phyloP scores from a whole-genome alignment of 441 rosid species.

The Hura crepitans region DNA sequence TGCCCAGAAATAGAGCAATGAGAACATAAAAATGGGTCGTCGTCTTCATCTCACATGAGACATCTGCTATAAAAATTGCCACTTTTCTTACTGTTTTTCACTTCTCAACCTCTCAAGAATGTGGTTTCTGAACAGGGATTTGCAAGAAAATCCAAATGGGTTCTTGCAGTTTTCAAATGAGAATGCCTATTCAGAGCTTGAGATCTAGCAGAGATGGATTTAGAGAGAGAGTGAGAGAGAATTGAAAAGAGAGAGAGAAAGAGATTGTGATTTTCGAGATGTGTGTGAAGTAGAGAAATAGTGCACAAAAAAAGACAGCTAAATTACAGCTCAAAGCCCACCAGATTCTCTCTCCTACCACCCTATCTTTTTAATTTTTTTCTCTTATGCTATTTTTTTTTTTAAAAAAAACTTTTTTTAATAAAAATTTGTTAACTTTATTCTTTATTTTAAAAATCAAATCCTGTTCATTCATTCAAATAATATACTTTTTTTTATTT shows the following conservation, averaged over 20 bases:
- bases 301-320: conserved; percentile 52
- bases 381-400: background rate
- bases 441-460: conserved; percentile 10
- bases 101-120: background rate
- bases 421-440: conserved; percentile 17
- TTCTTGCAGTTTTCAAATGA: too few species aligned
- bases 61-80: conserved; percentile 42
- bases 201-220: background rate
- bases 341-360: conserved; percentile 36
- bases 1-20: conserved; percentile 19
- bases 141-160: too few species aligned
- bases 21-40: conserved; percentile 29
- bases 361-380: background rate
- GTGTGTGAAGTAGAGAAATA: conserved; percentile 35
- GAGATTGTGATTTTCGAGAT: conserved; percentile 37
- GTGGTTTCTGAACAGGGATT: background rate
- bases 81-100: conserved; percentile 4
- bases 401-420: too few species aligned
- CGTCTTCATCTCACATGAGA: conserved; percentile 69
- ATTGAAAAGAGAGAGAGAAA: background rate
- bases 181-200: too few species aligned
- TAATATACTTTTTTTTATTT: too few species aligned
- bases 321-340: conserved; percentile 79
- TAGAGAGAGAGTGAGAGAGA: background rate
- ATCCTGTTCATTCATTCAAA: background rate